These are phyloP conservation scores for Microcyclosporella mali DNA, from an alignment of 2,329 filamentous ascomycete genomes.

Conservation along the genomic window DNA sequence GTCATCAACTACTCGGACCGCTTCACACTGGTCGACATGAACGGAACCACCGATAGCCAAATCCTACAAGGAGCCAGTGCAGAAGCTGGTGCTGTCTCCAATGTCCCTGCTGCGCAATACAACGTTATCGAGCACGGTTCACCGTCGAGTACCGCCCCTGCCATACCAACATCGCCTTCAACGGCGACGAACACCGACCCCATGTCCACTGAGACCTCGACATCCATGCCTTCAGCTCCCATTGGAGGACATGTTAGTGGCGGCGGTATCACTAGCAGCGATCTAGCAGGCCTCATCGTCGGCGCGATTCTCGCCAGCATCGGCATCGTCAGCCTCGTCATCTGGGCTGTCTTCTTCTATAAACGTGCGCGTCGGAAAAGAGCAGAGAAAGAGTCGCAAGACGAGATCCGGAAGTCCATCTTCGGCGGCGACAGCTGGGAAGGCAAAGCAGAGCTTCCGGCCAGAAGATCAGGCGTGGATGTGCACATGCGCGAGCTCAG, in stretches of 20 bases:
- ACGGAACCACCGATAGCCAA: constrained; percentile 47
- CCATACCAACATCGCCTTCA: constrained; percentile 1
- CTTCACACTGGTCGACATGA: constrained; percentile 59
- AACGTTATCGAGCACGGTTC: constrained; percentile 10
- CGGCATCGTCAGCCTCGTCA: constrained; percentile 3
- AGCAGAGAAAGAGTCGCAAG: background rate
- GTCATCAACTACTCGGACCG: constrained; percentile 55
- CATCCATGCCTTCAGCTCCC: background rate
- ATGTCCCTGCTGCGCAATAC: constrained; percentile 18
- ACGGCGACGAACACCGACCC: background rate
- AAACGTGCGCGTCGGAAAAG: background rate
- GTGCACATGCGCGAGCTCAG: background rate
- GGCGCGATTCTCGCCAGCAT: constrained; percentile 2
- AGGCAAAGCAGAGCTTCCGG: background rate
- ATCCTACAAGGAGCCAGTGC: constrained; percentile 27
- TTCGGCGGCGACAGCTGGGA: background rate
- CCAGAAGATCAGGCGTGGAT: no score
- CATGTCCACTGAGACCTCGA: constrained; percentile 1
- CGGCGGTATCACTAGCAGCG: background rate
- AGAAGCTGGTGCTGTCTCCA: constrained; percentile 6
- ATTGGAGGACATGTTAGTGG: background rate
- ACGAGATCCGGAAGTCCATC: background rate
- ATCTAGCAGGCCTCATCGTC: background rate
- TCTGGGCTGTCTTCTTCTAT: constrained; percentile 6
- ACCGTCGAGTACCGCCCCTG: constrained; percentile 2